These are phyloP conservation scores for Alternaria angustiovoidea DNA, from an alignment of 2,329 filamentous ascomycete species.

Conservation along the genomic window DNA sequence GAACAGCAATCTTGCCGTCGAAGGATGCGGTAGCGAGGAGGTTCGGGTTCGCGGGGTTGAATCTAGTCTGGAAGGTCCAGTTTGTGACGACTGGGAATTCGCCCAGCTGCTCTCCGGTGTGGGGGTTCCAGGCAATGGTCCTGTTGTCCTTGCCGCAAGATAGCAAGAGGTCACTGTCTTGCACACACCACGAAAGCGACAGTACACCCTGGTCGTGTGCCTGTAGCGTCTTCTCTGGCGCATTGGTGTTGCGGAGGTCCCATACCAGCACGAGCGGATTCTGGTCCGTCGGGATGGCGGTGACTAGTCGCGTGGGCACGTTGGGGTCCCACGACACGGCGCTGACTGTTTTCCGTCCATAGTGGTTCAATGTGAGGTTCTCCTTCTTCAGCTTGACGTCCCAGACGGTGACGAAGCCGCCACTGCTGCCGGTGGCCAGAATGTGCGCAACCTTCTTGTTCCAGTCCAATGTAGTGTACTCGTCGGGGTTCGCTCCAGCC, in stretches of 20 bases:
- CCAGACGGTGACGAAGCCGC: slow-evolving; percentile 97
- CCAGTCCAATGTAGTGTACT: slow-evolving; percentile 97
- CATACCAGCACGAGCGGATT: slow-evolving; percentile 89
- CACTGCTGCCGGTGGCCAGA: slow-evolving; percentile 88
- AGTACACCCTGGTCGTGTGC: slow-evolving; percentile 95
- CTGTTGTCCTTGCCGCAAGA: slow-evolving; percentile 97
- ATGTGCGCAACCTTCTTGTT: slow-evolving; percentile 98
- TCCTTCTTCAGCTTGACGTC: slow-evolving; percentile 98
- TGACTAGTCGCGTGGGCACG: slow-evolving; percentile 89
- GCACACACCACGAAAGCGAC: slow-evolving; percentile 92
- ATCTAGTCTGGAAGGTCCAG: slow-evolving; percentile 96
- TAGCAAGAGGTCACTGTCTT: slow-evolving; percentile 86
- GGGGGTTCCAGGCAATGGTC: slow-evolving; percentile 95
- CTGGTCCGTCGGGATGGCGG: slow-evolving; percentile 87
- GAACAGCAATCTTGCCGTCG: slow-evolving; percentile 92
- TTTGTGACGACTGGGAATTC: slow-evolving; percentile 99
- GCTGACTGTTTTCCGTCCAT: slow-evolving; percentile 89
- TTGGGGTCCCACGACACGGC: slow-evolving; percentile 97
- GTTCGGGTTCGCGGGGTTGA: slow-evolving; percentile 91
- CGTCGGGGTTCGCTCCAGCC: slow-evolving; percentile 86
- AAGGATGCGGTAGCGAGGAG: slow-evolving; percentile 95
- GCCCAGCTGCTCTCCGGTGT: slow-evolving; percentile 84
- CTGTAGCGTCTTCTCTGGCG: slow-evolving; percentile 84
- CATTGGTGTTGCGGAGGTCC: slow-evolving; percentile 96
- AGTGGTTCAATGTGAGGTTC: slow-evolving; percentile 89